Evolutionary conservation across 2,329 filamentous ascomycete species (phyloP).

Genomic region (Teratosphaeria viscida): DNA sequence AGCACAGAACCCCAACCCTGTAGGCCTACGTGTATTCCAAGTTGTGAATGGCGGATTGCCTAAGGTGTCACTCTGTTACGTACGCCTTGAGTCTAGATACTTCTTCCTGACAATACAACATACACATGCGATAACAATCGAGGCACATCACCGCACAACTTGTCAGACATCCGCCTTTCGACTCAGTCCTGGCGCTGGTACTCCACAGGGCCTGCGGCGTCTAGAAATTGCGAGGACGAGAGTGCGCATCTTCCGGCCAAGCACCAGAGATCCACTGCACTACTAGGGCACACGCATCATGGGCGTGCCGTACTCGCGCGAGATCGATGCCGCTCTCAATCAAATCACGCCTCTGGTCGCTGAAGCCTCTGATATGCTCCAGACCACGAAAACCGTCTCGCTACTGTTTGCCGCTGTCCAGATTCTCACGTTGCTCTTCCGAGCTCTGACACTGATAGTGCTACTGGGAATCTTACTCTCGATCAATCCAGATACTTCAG

Average conservation of each 20-base stretch:
- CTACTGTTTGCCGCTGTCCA: constrained; percentile 28
- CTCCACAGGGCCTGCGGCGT: too few species aligned
- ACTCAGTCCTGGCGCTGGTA: too few species aligned
- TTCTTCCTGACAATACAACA: too few species aligned
- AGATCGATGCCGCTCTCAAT: constrained; percentile 43
- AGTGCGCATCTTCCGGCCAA: background rate
- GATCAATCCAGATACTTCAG: background rate
- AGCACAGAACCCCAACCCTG: background rate
- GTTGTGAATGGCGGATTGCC: too few species aligned
- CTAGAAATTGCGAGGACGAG: background rate
- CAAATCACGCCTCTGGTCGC: constrained; percentile 44
- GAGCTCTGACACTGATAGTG: background rate
- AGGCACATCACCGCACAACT: too few species aligned
- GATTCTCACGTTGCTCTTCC: background rate
- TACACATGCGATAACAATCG: too few species aligned
- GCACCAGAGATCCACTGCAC: background rate
- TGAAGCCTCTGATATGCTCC: constrained; percentile 38
- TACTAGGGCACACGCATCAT: constrained; percentile 19
- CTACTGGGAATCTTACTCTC: background rate
- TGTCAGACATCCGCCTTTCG: too few species aligned
- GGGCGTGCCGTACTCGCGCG: constrained; percentile 43
- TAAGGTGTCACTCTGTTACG: too few species aligned
- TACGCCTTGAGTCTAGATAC: too few species aligned
- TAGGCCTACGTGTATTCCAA: background rate
- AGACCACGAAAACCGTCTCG: constrained; percentile 41